Evolutionary conservation across 129 eudicot species (phyloP), one percentile per base, ranked within the genome.

Genomic region (Escallonia herrerae): DNA sequence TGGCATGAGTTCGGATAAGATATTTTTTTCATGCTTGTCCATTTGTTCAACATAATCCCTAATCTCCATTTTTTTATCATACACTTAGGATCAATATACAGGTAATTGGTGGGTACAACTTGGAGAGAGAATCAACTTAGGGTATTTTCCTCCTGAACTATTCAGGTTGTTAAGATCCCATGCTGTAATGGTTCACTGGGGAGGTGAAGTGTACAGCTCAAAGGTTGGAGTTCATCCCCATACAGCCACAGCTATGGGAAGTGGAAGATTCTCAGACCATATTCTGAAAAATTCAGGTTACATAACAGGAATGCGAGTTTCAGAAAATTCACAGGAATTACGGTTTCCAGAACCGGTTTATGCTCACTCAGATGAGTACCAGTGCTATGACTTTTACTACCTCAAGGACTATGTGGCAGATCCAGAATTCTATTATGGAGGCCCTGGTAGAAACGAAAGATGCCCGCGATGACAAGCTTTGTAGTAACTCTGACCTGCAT

Each of bases 391-490:
- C 54, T 38, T 70, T n/a, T 58, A 39, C 3, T 83, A 64, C 40
- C 22, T 52, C 22, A 33, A 59, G 40, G 97, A 90, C 53, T 83
- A 83, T 74, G 69, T 83, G 56, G 67, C 56, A 15, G 97, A 90
- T 66, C 95, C 97, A 61, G 77, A 83, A 52, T 79, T 90, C 42
- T 86, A 64, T 65, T 90, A 73, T 74, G 97, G 97, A 58, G 97
- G 97, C 12, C 95, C 97, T 4, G 95, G 90, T 47, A 90, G 88
- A 76, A 87, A 65, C 47, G 22, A 58, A 1, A 41, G 47, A 66
- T 81, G 82, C 63, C 82, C 82, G 6, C 77, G 5, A 74, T 45
- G 43, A 2, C 1, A n/a, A n/a, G n/a, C n/a, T n/a, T n/a, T n/a
- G n/a, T n/a, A n/a, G n/a, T n/a, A n/a, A n/a, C n/a, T n/a, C n/a